Percentiles rank a stretch among this genome's conserved stretches.
These are phyloP conservation scores for Zymoseptoria crescenta DNA, from an alignment of 2,329 filamentous ascomycete genomes.

Conservation along the genomic window DNA sequence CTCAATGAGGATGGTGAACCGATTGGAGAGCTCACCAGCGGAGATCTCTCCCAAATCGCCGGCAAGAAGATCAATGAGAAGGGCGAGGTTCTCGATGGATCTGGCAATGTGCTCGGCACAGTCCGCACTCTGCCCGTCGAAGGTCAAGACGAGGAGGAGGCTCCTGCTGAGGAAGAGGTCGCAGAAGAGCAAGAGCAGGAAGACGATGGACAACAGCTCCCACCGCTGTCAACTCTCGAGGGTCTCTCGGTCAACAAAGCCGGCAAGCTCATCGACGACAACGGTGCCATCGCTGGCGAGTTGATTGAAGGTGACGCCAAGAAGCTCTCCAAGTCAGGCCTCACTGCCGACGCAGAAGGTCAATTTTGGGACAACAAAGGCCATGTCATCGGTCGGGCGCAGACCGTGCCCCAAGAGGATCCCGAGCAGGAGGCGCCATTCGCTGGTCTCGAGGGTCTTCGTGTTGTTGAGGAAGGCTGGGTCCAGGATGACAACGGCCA, in stretches of 20 bases:
- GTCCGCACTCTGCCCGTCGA: constrained; percentile 43
- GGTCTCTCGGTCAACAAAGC: constrained; percentile 44
- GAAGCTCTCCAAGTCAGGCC: constrained; percentile 44
- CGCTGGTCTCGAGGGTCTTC: constrained; percentile 44
- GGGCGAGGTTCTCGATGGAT: constrained; percentile 56
- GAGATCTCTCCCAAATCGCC: constrained; percentile 54
- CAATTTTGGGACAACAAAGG: constrained; percentile 49
- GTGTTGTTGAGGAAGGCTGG: constrained; percentile 43
- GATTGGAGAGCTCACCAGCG: constrained; percentile 47
- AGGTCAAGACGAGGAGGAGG: constrained; percentile 25
- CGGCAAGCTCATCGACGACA: constrained; percentile 42
- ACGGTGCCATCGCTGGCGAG: constrained; percentile 43
- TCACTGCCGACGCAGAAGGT: constrained; percentile 39
- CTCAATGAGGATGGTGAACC: constrained; percentile 47
- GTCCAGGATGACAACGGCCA: constrained; percentile 46
- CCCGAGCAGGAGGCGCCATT: constrained; percentile 43
- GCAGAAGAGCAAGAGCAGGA: constrained; percentile 28
- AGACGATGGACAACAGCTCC: constrained; percentile 32
- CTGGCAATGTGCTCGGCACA: constrained; percentile 53
- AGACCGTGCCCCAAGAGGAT: constrained; percentile 41
- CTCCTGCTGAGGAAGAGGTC: constrained; percentile 28
- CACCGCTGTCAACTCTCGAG: constrained; percentile 43
- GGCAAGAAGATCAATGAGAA: constrained; percentile 56
- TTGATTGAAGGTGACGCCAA: constrained; percentile 45
- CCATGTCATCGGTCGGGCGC: constrained; percentile 43